These are phyloP conservation scores for Capronia americana DNA, from an alignment of 2,329 filamentous ascomycete genomes.

Conservation along the genomic window DNA sequence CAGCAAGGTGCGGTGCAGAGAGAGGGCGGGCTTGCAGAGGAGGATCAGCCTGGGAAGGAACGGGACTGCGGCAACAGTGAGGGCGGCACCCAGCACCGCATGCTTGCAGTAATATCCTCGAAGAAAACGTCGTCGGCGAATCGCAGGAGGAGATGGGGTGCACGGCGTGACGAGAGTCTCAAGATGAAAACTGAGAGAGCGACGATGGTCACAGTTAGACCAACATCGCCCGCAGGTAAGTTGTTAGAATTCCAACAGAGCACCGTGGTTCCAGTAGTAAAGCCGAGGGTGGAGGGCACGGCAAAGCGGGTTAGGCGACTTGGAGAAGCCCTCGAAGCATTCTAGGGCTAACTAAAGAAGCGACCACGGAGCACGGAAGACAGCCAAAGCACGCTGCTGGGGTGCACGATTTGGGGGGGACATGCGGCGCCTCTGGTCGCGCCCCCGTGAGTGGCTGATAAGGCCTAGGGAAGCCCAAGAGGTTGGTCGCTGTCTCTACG, in stretches of 20 bases:
- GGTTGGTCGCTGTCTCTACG: background rate
- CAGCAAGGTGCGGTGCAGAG: background rate
- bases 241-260: background rate
- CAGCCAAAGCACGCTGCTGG: background rate
- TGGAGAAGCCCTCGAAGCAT: constrained; percentile 3
- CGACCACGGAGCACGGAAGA: background rate
- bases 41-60: constrained; percentile 22
- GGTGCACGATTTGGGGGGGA: background rate
- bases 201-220: constrained; percentile 2
- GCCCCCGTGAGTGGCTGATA: background rate
- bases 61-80: constrained; percentile 7
- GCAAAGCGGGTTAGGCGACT: background rate
- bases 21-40: constrained; percentile 5
- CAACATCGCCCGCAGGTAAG: background rate
- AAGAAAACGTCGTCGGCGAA: background rate
- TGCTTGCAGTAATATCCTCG: constrained; percentile 21
- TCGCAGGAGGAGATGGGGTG: background rate
- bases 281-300: constrained; percentile 2
- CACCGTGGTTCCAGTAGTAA: background rate
- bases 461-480: background rate
- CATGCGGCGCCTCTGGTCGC: too few species aligned
- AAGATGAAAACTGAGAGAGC: constrained; percentile 8
- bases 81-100: constrained; percentile 25
- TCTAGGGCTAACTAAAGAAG: background rate
- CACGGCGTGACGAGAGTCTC: background rate